Percentiles rank a stretch among this genome's conserved stretches.
Conservation (phyloP, 441 rosid species). For the Euphorbia celastroides region DNA sequence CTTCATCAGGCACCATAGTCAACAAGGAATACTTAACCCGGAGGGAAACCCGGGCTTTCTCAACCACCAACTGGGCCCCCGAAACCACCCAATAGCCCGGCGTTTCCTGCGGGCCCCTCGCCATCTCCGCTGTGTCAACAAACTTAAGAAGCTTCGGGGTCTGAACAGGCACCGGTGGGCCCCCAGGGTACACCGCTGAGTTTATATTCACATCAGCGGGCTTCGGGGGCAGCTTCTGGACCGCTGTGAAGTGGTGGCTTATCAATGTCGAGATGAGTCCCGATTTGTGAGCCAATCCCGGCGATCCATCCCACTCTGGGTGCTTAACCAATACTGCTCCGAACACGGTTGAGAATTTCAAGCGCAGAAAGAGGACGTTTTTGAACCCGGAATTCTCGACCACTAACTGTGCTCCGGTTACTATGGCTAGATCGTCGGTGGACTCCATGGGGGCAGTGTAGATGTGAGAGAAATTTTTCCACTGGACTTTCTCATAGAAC, state of each 20-base stretch:
- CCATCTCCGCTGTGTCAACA: constrained; percentile 90
- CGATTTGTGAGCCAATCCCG: constrained; percentile 63
- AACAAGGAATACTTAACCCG: constrained; percentile 85
- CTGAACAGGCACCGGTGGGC: constrained; percentile 89
- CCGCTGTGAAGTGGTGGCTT: constrained; percentile 45
- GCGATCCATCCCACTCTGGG: constrained; percentile 91
- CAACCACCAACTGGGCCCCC: constrained; percentile 76
- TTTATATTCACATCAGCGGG: constrained; percentile 90
- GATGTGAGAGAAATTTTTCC: constrained; percentile 91
- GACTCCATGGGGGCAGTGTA: constrained; percentile 88
- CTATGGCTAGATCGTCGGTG: constrained; percentile 68
- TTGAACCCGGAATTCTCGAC: constrained; percentile 84
- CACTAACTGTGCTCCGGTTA: constrained; percentile 83
- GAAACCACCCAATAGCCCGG: constrained; percentile 99
- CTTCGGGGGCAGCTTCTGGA: constrained; percentile 57
- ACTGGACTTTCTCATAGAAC: constrained; percentile 84
- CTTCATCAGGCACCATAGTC: constrained; percentile 71
- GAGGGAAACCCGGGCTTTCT: constrained; percentile 83
- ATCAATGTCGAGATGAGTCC: constrained; percentile 41
- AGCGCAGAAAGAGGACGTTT: constrained; percentile 74
- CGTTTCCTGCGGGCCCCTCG: constrained; percentile 85
- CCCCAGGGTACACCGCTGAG: constrained; percentile 87
- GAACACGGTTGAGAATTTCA: constrained; percentile 57
- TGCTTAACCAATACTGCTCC: constrained; percentile 57
- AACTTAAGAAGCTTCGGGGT: constrained; percentile 83